phyloP scores from a whole-genome alignment of 768 basidiomycete genomes.

The Naganishia antarctica region DNA sequence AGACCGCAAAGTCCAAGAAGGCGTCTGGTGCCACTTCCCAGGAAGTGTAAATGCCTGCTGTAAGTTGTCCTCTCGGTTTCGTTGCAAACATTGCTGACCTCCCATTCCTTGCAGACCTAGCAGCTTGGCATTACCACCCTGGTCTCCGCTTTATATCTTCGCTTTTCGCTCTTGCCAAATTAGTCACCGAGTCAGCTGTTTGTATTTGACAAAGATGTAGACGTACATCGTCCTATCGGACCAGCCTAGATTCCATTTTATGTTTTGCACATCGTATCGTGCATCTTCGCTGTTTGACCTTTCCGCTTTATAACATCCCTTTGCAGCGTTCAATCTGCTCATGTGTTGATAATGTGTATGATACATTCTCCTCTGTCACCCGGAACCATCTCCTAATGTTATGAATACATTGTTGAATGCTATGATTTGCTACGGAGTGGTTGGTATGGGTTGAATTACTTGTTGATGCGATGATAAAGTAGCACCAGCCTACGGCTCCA shows the following conservation, averaged over 20 bases:
- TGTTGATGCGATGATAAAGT: no score
- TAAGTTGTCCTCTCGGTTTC: neutral
- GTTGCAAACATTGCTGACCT: slow-evolving; percentile 59
- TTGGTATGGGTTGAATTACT: no score
- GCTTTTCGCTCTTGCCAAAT: slow-evolving; percentile 4
- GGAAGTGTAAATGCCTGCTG: slow-evolving; percentile 57
- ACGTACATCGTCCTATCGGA: slow-evolving; percentile 14
- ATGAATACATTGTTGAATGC: no score
- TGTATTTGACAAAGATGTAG: slow-evolving; percentile 21
- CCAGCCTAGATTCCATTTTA: slow-evolving; percentile 10
- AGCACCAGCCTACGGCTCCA: slow-evolving; percentile 24
- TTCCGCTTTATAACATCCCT: no score
- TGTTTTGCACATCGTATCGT: slow-evolving; percentile 14
- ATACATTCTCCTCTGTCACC: no score
- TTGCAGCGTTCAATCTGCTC: no score
- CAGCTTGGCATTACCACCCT: neutral
- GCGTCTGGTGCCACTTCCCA: slow-evolving; percentile 25
- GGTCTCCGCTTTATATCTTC: neutral
- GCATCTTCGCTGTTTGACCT: no score
- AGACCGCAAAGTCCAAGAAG: slow-evolving; percentile 42
- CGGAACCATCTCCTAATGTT: no score
- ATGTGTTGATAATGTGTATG: no score
- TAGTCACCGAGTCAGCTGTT: neutral
- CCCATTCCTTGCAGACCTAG: slow-evolving; percentile 46
- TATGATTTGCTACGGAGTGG: no score